phyloP scores from a whole-genome alignment of 495 filamentous ascomycete species.

The Thermothielavioides terrestris region DNA sequence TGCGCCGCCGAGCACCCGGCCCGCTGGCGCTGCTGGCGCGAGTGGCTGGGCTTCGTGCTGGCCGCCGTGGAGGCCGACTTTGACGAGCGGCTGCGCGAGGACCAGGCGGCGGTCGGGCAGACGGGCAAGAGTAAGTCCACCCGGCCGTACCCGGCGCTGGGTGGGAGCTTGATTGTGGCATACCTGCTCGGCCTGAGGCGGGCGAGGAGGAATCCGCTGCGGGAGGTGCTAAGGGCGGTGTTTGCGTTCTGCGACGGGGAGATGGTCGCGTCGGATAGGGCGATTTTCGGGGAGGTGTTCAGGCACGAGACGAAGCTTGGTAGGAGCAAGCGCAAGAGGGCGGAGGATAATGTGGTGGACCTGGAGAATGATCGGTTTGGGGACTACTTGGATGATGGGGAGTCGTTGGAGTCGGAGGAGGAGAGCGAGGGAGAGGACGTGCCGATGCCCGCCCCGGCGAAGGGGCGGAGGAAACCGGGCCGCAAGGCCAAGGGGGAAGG shows the following conservation, averaged over 20 bases:
- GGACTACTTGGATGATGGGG: slow-evolving; percentile 33
- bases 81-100: slow-evolving; percentile 42
- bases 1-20: slow-evolving; percentile 63
- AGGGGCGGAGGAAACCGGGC: neutral
- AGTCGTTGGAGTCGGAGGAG: slow-evolving; percentile 22
- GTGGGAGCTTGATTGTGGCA: slow-evolving; percentile 20
- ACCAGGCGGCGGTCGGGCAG: slow-evolving; percentile 11
- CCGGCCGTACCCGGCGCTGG: slow-evolving; percentile 21
- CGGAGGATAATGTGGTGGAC: slow-evolving; percentile 28
- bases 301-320: slow-evolving; percentile 35
- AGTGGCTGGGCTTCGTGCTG: slow-evolving; percentile 75
- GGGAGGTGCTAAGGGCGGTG: slow-evolving; percentile 36
- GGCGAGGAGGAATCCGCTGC: slow-evolving; percentile 22
- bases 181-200: slow-evolving; percentile 27
- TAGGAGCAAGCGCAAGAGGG: slow-evolving; percentile 44
- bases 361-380: slow-evolving; percentile 40
- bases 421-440: slow-evolving; percentile 1
- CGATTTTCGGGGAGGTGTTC: slow-evolving; percentile 42
- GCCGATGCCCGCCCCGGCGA: neutral
- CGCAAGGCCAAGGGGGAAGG: neutral
- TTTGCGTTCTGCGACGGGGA: slow-evolving; percentile 31
- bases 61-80: slow-evolving; percentile 71
- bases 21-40: slow-evolving; percentile 75
- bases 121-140: neutral
- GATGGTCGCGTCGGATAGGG: slow-evolving; percentile 22